Percentiles rank a stretch among this genome's conserved stretches.
phyloP scores from a whole-genome alignment of 2,329 filamentous ascomycete genomes.

The Ophiocordyceps robertsii region DNA sequence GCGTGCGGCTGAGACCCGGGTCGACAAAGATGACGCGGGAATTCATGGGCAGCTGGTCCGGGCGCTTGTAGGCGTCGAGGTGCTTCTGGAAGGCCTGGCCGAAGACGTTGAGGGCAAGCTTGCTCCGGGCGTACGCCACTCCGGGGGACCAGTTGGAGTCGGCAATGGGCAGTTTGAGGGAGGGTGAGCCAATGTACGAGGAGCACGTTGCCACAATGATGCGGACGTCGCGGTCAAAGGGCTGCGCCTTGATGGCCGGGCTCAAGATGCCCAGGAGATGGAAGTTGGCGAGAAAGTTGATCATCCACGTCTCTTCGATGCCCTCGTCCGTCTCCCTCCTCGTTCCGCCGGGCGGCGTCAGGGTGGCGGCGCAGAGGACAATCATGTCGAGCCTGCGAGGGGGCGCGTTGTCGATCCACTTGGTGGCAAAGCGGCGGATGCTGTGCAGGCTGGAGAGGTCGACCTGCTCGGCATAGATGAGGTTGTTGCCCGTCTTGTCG shows the following conservation, averaged over 20 bases:
- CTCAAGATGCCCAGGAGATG: conserved; percentile 85
- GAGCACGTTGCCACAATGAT: conserved; percentile 79
- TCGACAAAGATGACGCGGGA: conserved; percentile 77
- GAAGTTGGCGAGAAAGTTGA: conserved; percentile 94
- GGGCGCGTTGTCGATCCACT: conserved; percentile 94
- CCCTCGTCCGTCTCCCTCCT: conserved; percentile 58
- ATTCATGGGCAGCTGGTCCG: conserved; percentile 72
- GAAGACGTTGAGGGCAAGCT: conserved; percentile 79
- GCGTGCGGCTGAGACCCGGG: conserved; percentile 72
- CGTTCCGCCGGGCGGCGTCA: conserved; percentile 53
- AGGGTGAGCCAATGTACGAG: conserved; percentile 68
- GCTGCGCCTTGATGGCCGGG: conserved; percentile 80
- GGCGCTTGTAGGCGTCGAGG: conserved; percentile 68
- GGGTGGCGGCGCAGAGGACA: conserved; percentile 69
- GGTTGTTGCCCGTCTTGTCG: conserved; percentile 59
- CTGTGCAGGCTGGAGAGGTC: conserved; percentile 82
- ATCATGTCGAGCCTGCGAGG: conserved; percentile 83
- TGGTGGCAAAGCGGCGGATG: conserved; percentile 84
- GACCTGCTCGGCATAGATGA: conserved; percentile 93
- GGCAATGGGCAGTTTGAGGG: conserved; percentile 40
- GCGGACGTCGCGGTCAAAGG: conserved; percentile 83
- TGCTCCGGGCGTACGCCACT: conserved; percentile 49
- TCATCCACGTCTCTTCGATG: conserved; percentile 79
- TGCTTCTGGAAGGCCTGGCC: conserved; percentile 88
- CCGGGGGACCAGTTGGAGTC: conserved; percentile 39